phyloP scores from a whole-genome alignment of 2,329 filamentous ascomycete genomes.

The Diaporthe amygdali region DNA sequence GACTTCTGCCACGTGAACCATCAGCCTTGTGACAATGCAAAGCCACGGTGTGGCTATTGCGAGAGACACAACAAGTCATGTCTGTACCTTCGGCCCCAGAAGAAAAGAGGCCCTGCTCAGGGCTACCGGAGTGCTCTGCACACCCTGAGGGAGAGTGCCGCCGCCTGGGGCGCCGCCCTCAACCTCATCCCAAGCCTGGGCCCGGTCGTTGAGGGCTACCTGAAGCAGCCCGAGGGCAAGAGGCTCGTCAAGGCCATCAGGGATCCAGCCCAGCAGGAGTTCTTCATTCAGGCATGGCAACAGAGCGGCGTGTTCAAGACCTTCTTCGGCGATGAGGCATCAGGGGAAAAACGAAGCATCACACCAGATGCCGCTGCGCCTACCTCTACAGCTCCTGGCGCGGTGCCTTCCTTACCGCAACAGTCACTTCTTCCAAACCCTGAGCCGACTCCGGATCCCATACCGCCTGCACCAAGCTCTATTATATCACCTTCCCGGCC shows the following conservation, averaged over 20 bases:
- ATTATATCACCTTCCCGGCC: slow-evolving; percentile 12
- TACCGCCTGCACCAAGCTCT: slow-evolving; percentile 9
- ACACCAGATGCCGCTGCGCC: slow-evolving; percentile 9
- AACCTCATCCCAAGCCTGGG: slow-evolving; percentile 41
- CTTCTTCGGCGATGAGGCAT: slow-evolving; percentile 36
- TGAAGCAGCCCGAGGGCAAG: slow-evolving; percentile 36
- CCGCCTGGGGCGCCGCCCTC: slow-evolving; percentile 43
- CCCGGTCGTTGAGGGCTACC: slow-evolving; percentile 41
- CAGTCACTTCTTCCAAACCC: neutral
- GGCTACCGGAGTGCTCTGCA: slow-evolving; percentile 44
- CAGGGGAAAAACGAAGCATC: slow-evolving; percentile 18
- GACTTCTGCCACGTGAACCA: slow-evolving; percentile 54
- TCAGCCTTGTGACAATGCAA: slow-evolving; percentile 53
- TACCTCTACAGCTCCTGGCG: neutral
- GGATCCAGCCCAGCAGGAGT: slow-evolving; percentile 42
- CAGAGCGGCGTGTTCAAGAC: slow-evolving; percentile 40
- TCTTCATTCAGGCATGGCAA: slow-evolving; percentile 41
- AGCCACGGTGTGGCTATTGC: slow-evolving; percentile 51
- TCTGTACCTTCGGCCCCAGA: slow-evolving; percentile 43
- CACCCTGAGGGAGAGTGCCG: slow-evolving; percentile 44
- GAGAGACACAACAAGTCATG: slow-evolving; percentile 44
- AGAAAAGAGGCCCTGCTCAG: slow-evolving; percentile 44
- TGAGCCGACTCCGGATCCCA: neutral
- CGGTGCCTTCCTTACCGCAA: slow-evolving; percentile 7
- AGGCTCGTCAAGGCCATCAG: slow-evolving; percentile 38